These are phyloP conservation scores for Erythrophleum ivorense DNA, from an alignment of 331 rosid genomes.

Conservation along the genomic window DNA sequence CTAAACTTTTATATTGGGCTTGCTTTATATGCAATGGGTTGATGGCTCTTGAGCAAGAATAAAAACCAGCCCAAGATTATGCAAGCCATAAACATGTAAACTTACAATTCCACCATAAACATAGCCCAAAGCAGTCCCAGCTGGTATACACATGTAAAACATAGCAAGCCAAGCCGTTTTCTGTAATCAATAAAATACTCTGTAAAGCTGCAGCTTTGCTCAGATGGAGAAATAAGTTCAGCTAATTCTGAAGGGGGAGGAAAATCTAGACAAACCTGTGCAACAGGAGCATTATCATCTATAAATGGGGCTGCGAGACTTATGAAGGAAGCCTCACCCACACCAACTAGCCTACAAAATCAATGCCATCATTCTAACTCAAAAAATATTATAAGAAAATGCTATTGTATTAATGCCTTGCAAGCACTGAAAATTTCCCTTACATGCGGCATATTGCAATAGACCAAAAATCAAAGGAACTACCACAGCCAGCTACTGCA, in stretches of 20 bases:
- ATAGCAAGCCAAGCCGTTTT: slow-evolving; percentile 95
- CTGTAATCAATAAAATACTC: slow-evolving; percentile 52
- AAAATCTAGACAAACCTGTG: slow-evolving; percentile 62
- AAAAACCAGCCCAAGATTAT: background rate
- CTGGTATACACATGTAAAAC: slow-evolving; percentile 97
- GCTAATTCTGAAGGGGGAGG: slow-evolving; percentile 17
- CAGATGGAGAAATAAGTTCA: slow-evolving; percentile 24
- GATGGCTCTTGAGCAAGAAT: background rate
- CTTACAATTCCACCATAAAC: slow-evolving; percentile 94
- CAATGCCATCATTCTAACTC: slow-evolving; percentile 32
- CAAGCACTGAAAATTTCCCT: slow-evolving; percentile 41
- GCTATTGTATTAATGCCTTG: slow-evolving; percentile 27
- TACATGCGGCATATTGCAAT: slow-evolving; percentile 86
- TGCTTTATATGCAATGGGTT: background rate
- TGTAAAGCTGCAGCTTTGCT: slow-evolving; percentile 32
- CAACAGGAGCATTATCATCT: slow-evolving; percentile 90
- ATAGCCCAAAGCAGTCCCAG: slow-evolving; percentile 94
- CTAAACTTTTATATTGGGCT: background rate
- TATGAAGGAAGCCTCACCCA: slow-evolving; percentile 98
- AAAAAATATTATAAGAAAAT: slow-evolving; percentile 32
- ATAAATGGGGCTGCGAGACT: slow-evolving; percentile 98
- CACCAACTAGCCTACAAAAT: slow-evolving; percentile 87
- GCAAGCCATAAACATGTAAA: slow-evolving; percentile 21
- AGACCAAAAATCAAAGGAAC: slow-evolving; percentile 90
- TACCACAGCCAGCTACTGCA: slow-evolving; percentile 84